Percentiles rank a stretch among this genome's conserved stretches.
Evolutionary conservation across 345 rosid species (phyloP).

Genomic region (Aquilaria yunnanensis): DNA sequence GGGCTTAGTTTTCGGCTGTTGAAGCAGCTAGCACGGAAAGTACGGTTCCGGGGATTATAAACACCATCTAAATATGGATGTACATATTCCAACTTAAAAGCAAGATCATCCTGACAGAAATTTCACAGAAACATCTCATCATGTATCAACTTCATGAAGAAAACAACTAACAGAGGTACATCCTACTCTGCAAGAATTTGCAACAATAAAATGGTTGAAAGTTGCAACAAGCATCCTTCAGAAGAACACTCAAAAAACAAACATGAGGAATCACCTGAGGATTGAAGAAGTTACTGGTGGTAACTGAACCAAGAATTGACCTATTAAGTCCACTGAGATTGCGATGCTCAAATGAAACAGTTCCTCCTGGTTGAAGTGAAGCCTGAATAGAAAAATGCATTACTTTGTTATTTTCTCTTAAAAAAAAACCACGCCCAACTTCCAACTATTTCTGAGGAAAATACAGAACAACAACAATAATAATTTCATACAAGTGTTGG

Average conservation of each 20-base stretch:
- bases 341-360: constrained; percentile 93
- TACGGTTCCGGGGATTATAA: constrained; percentile 72
- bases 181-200: no score
- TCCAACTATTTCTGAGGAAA: constrained; percentile 3
- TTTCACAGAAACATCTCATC: constrained; percentile 3
- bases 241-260: background rate
- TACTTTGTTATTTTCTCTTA: background rate
- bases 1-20: constrained; percentile 97
- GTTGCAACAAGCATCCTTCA: background rate
- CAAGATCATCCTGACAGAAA: constrained; percentile 80
- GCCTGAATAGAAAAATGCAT: constrained; percentile 41
- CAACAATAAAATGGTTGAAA: background rate
- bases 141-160: background rate
- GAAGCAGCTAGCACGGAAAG: constrained; percentile 81
- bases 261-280: constrained; percentile 52
- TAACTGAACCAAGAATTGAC: constrained; percentile 88
- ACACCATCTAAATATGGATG: constrained; percentile 97
- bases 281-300: constrained; percentile 92
- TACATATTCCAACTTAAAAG: constrained; percentile 96
- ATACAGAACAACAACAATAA: background rate
- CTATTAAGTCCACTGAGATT: constrained; percentile 90
- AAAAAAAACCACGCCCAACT: background rate
- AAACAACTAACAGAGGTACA: background rate
- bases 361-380: constrained; percentile 96
- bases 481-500: constrained; percentile 64